These are phyloP conservation scores for Mycena crocata DNA, from an alignment of 768 basidiomycete genomes.

Conservation along the genomic window DNA sequence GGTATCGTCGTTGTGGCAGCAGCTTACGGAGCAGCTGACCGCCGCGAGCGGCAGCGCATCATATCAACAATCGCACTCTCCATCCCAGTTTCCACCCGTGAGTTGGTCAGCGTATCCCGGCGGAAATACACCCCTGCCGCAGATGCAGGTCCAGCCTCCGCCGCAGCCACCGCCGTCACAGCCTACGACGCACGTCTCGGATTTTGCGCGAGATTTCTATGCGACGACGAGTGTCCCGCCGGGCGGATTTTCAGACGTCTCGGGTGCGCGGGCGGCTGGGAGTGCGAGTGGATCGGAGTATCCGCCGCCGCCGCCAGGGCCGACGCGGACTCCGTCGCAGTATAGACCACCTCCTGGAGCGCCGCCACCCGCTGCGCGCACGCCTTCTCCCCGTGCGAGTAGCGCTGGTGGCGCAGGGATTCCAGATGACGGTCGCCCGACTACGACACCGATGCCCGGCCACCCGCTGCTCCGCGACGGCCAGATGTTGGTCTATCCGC, in stretches of 20 bases:
- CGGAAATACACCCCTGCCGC: conserved; percentile 26
- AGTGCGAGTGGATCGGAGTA: conserved; percentile 33
- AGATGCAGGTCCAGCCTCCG: conserved; percentile 20
- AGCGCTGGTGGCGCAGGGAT: too few species aligned
- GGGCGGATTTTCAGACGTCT: conserved; percentile 13
- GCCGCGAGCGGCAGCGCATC: conserved; percentile 29
- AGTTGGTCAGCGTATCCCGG: conserved; percentile 37
- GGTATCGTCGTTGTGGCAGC: conserved; percentile 26
- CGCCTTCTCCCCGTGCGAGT: conserved; percentile 21
- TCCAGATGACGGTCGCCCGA: conserved; percentile 71
- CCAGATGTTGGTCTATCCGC: conserved; percentile 76
- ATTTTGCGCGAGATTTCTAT: conserved; percentile 74
- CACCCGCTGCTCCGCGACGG: conserved; percentile 74
- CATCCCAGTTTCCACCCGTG: not conserved
- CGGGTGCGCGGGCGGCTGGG: conserved; percentile 5
- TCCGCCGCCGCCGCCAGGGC: conserved; percentile 46
- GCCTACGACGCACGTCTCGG: conserved; percentile 50
- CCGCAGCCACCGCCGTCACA: conserved; percentile 14
- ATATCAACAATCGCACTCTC: too few species aligned
- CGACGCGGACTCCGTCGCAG: not conserved
- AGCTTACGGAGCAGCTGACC: conserved; percentile 29
- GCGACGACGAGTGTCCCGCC: conserved; percentile 49
- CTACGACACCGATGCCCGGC: conserved; percentile 69
- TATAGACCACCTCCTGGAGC: conserved; percentile 40
- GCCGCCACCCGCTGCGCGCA: conserved; percentile 36